Base-by-base conservation (phyloP, 352 stramenopile species). In the Phytophthora ramorum region DNA sequence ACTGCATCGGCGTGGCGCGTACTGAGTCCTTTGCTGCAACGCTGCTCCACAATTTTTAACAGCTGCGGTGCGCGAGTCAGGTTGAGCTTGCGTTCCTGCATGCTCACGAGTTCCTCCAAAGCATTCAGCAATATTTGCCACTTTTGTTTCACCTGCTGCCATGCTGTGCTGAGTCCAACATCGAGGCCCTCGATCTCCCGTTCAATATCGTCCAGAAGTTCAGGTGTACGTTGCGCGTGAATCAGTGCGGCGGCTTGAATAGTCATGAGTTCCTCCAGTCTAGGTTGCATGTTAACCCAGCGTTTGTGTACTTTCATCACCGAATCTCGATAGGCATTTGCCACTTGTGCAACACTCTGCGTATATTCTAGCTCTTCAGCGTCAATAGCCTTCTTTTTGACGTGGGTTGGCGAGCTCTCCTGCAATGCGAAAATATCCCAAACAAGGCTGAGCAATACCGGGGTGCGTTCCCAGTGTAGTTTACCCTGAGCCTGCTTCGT, bases 401-500 rank as follows among this genome's bases (percentile, higher is more conserved):
- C 65, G n/a, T 17, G 54, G 0, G 49, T 41, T 44, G 66, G 41
- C 7, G 44, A 58, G 37, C 59, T 78, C 43, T 78, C 68, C 9
- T 74, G 66, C 2, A 79, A 49, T 4, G 73, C 32, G 52, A 93
- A 93, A 61, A 91, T 90, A 43, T 93, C 85, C 80, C 85, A 90
- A 7, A 93, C 79, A 3, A 90, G 71, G 35, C 69, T 89, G 8
- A 93, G 62, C 9, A 93, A 51, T 22, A 89, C 63, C 7, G 85
- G 85, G 0, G 85, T 91, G 12, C 72, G 74, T 22, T 85, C 72
- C 85, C 82, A 93, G 37, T 93, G 80, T 20, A 93, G 51, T 45
- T 89, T 93, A 7, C 68, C 54, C 5, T 34, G 64, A 0, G 76
- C 55, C 34, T 91, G 82, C 3, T 34, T 54, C 32, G 71, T 74